Evolutionary conservation across 768 basidiomycete species (phyloP).

Genomic region (Kwoniella bestiolae): DNA sequence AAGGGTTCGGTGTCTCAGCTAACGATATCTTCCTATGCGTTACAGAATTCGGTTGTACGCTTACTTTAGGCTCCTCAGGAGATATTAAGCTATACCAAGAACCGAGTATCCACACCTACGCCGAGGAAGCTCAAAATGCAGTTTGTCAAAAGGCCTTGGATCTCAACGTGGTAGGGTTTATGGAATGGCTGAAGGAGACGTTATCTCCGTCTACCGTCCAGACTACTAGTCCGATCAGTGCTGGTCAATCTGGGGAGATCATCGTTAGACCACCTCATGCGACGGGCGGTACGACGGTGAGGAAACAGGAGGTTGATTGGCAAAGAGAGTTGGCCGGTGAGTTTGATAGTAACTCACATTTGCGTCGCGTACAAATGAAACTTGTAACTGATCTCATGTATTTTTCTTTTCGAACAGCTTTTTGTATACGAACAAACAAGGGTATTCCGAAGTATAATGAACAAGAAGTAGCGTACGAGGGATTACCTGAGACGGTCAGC

Average conservation of each 20-base stretch:
- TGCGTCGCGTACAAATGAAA: too few species aligned
- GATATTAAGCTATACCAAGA: constrained; percentile 14
- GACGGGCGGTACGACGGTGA: neutral
- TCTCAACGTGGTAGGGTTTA: constrained; percentile 24
- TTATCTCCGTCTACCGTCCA: neutral
- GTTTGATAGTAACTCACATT: neutral
- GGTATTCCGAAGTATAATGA: neutral
- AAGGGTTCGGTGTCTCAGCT: neutral
- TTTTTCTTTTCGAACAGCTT: neutral
- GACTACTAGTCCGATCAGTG: neutral
- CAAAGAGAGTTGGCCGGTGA: neutral
- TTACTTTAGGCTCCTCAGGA: constrained; percentile 6
- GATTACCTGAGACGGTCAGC: constrained; percentile 2
- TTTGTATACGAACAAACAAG: neutral
- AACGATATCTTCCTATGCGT: neutral
- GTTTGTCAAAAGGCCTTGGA: constrained; percentile 28
- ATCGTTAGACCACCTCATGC: constrained; percentile 2
- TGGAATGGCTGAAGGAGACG: constrained; percentile 26
- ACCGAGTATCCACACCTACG: constrained; percentile 1
- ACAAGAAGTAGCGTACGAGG: constrained; percentile 3
- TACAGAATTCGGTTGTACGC: constrained; percentile 21
- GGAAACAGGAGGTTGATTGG: neutral
- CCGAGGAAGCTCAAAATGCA: constrained; percentile 19
- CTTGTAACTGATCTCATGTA: neutral
- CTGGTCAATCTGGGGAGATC: neutral